Evolutionary conservation across 495 filamentous ascomycete genomes (phyloP).

Genomic region (Jackrogersella multiformis): DNA sequence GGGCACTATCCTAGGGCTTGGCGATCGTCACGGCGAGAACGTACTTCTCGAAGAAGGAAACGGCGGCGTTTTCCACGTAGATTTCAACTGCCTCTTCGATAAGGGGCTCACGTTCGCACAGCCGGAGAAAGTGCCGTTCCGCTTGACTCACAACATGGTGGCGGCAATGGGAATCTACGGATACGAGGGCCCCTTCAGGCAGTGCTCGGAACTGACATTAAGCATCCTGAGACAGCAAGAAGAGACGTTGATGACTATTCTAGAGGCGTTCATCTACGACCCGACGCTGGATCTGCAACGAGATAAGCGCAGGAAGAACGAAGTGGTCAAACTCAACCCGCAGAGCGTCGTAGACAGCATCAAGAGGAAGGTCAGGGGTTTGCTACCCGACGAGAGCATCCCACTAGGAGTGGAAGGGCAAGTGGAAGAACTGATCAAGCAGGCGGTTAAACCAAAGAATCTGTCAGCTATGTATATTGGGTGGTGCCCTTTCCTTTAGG

Average conservation of each 20-base stretch:
- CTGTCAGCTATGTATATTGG: constrained; percentile 96
- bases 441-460: constrained; percentile 79
- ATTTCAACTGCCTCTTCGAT: constrained; percentile 99
- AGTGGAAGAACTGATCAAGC: constrained; percentile 88
- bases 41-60: constrained; percentile 94
- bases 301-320: constrained; percentile 70
- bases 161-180: constrained; percentile 94
- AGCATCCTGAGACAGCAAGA: constrained; percentile 86
- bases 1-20: constrained; percentile 90
- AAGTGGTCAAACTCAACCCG: constrained; percentile 79
- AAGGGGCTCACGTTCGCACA: constrained; percentile 96
- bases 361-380: constrained; percentile 82
- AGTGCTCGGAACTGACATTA: constrained; percentile 87
- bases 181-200: constrained; percentile 91
- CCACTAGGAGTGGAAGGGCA: constrained; percentile 94
- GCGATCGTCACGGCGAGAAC: constrained; percentile 98
- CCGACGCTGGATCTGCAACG: constrained; percentile 92
- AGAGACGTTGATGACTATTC: constrained; percentile 94
- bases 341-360: constrained; percentile 91
- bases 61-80: constrained; percentile 94
- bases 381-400: constrained; percentile 85
- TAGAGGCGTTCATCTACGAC: constrained; percentile 96
- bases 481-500: constrained; percentile 91
- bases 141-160: constrained; percentile 97
- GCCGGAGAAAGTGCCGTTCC: constrained; percentile 96